These are phyloP conservation scores for Fagopyrum tataricum DNA, from an alignment of 148 eudicot genomes.

Conservation along the genomic window DNA sequence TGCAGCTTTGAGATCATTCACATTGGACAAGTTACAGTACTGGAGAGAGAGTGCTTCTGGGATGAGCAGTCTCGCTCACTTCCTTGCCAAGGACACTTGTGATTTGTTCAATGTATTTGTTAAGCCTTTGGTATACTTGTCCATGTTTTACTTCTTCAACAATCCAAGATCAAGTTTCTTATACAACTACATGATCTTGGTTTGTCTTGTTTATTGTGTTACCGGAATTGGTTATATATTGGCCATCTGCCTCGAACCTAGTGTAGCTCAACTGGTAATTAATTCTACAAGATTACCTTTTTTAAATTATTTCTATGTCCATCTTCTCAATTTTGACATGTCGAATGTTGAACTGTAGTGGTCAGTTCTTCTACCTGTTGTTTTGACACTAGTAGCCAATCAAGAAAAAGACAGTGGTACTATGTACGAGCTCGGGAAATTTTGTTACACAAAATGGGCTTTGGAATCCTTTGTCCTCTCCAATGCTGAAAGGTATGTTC, in stretches of 20 bases:
- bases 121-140: slow-evolving; percentile 79
- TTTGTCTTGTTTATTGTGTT: slow-evolving; percentile 83
- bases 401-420: slow-evolving; percentile 48
- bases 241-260: slow-evolving; percentile 62
- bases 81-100: slow-evolving; percentile 72
- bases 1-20: slow-evolving; percentile 74
- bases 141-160: slow-evolving; percentile 85
- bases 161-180: slow-evolving; percentile 73
- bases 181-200: slow-evolving; percentile 52
- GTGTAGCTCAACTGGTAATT: slow-evolving; percentile 82
- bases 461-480: slow-evolving; percentile 77
- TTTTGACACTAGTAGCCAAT: slow-evolving; percentile 70
- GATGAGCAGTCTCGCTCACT: slow-evolving; percentile 78
- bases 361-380: slow-evolving; percentile 84
- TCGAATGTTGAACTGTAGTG: slow-evolving; percentile 37
- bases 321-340: neutral
- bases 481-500: slow-evolving; percentile 68
- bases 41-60: slow-evolving; percentile 82
- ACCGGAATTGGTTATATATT: slow-evolving; percentile 78
- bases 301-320: neutral
- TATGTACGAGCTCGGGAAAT: slow-evolving; percentile 33
- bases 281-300: neutral
- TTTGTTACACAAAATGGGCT: slow-evolving; percentile 75
- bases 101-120: slow-evolving; percentile 58
- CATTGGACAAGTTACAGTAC: slow-evolving; percentile 69